Base-by-base conservation (phyloP, 441 rosid genomes). In the Raphanus hybrid region DNA sequence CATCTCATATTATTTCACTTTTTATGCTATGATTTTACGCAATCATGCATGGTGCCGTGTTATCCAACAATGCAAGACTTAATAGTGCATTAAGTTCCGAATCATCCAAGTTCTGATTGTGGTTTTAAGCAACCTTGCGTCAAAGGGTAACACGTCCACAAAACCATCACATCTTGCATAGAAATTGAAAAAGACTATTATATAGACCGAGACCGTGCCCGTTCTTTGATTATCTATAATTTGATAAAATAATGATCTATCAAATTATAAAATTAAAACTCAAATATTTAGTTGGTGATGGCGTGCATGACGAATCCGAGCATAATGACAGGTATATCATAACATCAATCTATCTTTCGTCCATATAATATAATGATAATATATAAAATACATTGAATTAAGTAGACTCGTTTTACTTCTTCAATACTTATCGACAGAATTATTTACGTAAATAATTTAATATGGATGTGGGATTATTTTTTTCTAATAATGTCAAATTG, bases 251-350 rank as follows among this genome's bases (percentile, higher is more conserved):
- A 23, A 23, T 23, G 26, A 23, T 23, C 26, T 14, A 75, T n/a
- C 29, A 55, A 23, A 50, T 62, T 26, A 32, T 20, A 55, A 54
- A 54, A 16, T 16, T 54, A 15, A 3, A 3, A 18, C n/a, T 52
- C 60, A 70, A 12, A 39, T 54, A 64, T 37, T 41, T 6, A 5
- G 3, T 15, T 76, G 41, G 71, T 70, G 80, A 70, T 70, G 75
- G 67, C 43, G 52, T 32, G 10, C 71, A 77, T 70, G 75, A 70
- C 80, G 75, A 70, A 57, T 70, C 61, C 14, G 23, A 70, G 61
- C 59, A 70, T 69, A 63, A 11, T 70, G 70, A 70, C 75, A 76
- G 70, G 45, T 76, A 23, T 63, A 37, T 62, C 37, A 12, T 64
- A 59, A 48, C 26, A 23, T 23, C 26, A 23, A 23, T 23, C 26